These are phyloP conservation scores for Cladobotryum mycophilum DNA, from an alignment of 2,329 filamentous ascomycete species.

Conservation along the genomic window DNA sequence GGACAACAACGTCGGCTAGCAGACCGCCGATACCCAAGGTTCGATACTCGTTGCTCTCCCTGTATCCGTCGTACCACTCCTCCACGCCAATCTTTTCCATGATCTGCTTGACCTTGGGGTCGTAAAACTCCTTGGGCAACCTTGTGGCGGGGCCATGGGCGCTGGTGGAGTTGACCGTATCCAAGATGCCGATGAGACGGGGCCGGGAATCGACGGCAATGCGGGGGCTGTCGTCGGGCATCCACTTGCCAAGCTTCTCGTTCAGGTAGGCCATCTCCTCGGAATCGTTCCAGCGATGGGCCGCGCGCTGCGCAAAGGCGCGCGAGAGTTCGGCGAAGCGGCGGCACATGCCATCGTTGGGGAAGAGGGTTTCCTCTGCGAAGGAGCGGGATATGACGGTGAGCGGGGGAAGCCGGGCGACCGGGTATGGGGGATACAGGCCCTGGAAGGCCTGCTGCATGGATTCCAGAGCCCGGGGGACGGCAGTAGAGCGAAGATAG, in stretches of 20 bases:
- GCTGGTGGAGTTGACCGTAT: slow-evolving; percentile 82
- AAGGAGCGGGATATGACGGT: slow-evolving; percentile 60
- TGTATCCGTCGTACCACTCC: slow-evolving; percentile 89
- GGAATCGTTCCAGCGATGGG: slow-evolving; percentile 66
- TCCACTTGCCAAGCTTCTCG: slow-evolving; percentile 72
- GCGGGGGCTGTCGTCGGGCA: slow-evolving; percentile 61
- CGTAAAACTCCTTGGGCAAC: slow-evolving; percentile 83
- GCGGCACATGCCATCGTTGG: slow-evolving; percentile 68
- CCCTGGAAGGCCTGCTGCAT: slow-evolving; percentile 70
- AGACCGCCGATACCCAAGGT: slow-evolving; percentile 78
- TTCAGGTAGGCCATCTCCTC: slow-evolving; percentile 81
- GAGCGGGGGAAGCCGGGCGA: slow-evolving; percentile 46
- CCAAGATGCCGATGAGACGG: slow-evolving; percentile 83
- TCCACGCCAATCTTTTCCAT: slow-evolving; percentile 74
- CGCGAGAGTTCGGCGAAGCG: slow-evolving; percentile 64
- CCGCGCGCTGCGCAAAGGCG: slow-evolving; percentile 66
- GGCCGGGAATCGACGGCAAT: slow-evolving; percentile 82
- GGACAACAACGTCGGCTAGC: slow-evolving; percentile 73
- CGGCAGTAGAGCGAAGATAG: slow-evolving; percentile 68
- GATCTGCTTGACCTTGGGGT: slow-evolving; percentile 60
- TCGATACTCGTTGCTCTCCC: slow-evolving; percentile 81
- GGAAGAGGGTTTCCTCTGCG: slow-evolving; percentile 71
- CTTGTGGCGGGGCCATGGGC: slow-evolving; percentile 71
- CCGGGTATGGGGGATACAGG: slow-evolving; percentile 55
- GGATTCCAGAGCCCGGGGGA: slow-evolving; percentile 70